Conservation (phyloP, 441 rosid genomes). For the Bocquillonia castaneifolia region DNA sequence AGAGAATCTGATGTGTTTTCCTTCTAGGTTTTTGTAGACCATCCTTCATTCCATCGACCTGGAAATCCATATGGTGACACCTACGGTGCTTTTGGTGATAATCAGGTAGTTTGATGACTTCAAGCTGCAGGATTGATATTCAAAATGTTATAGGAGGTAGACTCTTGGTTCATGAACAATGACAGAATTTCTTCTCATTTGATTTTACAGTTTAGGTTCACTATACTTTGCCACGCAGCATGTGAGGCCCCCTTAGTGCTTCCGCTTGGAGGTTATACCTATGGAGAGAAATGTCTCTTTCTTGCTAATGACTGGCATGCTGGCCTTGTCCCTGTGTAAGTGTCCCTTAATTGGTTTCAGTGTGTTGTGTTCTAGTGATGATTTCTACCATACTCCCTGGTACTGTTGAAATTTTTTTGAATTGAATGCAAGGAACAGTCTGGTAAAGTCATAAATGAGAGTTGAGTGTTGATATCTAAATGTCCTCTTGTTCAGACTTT, state of each 20-base stretch:
- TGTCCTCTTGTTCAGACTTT: slow-evolving; percentile 50
- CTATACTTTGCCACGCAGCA: slow-evolving; percentile 90
- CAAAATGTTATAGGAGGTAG: neutral
- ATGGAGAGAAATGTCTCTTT: slow-evolving; percentile 87
- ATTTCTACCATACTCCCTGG: neutral
- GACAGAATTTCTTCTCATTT: slow-evolving; percentile 28
- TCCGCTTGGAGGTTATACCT: slow-evolving; percentile 85
- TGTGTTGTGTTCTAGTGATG: neutral
- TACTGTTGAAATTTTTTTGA: neutral
- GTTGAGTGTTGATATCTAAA: slow-evolving; percentile 8
- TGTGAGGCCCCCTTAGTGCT: slow-evolving; percentile 94
- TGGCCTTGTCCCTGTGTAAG: slow-evolving; percentile 85
- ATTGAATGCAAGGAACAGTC: neutral
- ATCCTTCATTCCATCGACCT: slow-evolving; percentile 74
- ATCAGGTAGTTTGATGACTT: slow-evolving; percentile 51
- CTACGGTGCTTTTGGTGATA: slow-evolving; percentile 83
- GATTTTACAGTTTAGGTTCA: slow-evolving; percentile 80
- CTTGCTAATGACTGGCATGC: slow-evolving; percentile 99
- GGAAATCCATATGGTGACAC: slow-evolving; percentile 87
- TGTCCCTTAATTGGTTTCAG: neutral
- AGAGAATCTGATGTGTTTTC: neutral
- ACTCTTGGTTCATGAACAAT: slow-evolving; percentile 23
- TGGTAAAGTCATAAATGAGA: neutral
- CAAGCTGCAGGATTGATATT: slow-evolving; percentile 12
- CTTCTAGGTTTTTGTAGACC: slow-evolving; percentile 79